Conservation (phyloP, 2,329 filamentous ascomycete genomes). For the Didymella pinodella region DNA sequence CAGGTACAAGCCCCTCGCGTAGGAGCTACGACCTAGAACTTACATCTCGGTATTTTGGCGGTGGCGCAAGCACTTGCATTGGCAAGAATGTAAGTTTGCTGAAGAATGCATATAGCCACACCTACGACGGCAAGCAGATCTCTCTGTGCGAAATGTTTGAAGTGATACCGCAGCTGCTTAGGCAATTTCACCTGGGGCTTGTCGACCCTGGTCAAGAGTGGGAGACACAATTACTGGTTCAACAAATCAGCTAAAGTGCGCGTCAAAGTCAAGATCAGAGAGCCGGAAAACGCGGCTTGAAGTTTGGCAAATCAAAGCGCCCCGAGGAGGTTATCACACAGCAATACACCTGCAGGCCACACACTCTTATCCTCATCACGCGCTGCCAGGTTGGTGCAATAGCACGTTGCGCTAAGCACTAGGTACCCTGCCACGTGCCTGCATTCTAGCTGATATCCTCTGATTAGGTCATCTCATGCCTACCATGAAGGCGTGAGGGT, state of each 20-base stretch:
- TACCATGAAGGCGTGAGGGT: background rate
- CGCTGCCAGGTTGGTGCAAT: background rate
- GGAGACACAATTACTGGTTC: conserved; percentile 2
- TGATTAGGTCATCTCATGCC: too few relatives aligned
- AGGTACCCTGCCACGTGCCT: background rate
- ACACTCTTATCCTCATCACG: background rate
- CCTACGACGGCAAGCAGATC: background rate
- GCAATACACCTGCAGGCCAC: background rate
- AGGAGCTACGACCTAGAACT: background rate
- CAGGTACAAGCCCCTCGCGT: background rate
- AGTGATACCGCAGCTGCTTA: background rate
- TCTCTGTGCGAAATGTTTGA: background rate
- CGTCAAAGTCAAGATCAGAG: background rate
- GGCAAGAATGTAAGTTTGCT: background rate
- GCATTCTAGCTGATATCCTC: background rate
- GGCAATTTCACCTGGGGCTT: background rate
- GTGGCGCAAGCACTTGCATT: background rate
- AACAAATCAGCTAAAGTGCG: background rate
- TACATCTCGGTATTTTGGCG: background rate
- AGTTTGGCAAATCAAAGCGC: background rate
- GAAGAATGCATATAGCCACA: too few relatives aligned
- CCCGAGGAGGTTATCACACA: background rate
- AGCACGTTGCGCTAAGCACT: background rate
- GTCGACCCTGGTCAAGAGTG: background rate
- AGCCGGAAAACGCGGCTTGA: background rate